These are phyloP conservation scores for Coemansia sp. DNA, from an alignment of 192 early-diverging fungal species.

Conservation along the genomic window DNA sequence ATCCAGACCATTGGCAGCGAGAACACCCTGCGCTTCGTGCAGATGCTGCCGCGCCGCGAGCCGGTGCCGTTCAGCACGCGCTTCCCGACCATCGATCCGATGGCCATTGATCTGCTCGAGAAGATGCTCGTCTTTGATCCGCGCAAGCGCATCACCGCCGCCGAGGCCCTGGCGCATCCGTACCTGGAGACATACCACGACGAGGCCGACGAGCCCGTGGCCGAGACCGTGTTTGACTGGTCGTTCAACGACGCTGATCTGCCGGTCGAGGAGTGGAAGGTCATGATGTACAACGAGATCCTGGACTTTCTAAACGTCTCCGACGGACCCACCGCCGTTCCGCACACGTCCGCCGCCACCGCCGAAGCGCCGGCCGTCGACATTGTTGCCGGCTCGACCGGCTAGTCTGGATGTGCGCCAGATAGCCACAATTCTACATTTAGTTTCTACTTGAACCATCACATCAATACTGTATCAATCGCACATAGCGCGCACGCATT, in stretches of 20 bases:
- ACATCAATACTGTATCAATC: neutral
- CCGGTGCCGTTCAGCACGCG: constrained; percentile 77
- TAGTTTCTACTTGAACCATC: neutral
- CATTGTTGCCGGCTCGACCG: neutral
- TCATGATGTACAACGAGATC: constrained; percentile 87
- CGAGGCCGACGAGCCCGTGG: constrained; percentile 81
- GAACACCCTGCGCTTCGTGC: constrained; percentile 90
- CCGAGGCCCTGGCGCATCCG: constrained; percentile 83
- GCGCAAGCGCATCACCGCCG: constrained; percentile 82
- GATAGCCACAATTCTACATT: neutral
- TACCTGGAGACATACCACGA: constrained; percentile 92
- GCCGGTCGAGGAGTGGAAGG: constrained; percentile 83
- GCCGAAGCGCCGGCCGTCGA: neutral
- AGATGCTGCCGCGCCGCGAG: constrained; percentile 77
- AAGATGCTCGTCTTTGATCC: constrained; percentile 95
- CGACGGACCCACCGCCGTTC: constrained; percentile 34
- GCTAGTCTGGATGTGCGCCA: neutral
- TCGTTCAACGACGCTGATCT: constrained; percentile 91
- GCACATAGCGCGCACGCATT: no score
- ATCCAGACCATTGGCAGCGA: constrained; percentile 91
- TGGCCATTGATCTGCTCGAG: constrained; percentile 82
- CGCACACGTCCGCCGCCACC: constrained; percentile 12
- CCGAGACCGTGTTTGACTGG: constrained; percentile 86
- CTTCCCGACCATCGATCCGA: constrained; percentile 77
- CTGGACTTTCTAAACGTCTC: constrained; percentile 67